phyloP scores from a whole-genome alignment of 257 asterid species.

The Ilex asprella region DNA sequence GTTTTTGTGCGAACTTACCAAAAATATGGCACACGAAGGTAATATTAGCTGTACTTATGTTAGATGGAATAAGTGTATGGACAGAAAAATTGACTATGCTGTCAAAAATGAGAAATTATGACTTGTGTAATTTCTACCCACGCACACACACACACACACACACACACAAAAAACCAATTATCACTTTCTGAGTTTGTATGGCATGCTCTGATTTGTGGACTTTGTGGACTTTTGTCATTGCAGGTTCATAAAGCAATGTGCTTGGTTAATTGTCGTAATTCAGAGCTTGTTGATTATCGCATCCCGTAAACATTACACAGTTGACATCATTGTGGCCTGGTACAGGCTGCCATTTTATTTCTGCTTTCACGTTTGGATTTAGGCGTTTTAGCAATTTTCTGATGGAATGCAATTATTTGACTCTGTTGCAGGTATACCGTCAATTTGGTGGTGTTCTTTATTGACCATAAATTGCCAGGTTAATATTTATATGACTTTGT shows the following conservation, averaged over 20 bases:
- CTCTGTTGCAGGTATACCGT: conserved; percentile 74
- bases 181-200: too few relatives aligned
- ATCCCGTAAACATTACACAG: conserved; percentile 92
- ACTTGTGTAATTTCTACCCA: too few relatives aligned
- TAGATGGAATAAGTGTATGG: too few relatives aligned
- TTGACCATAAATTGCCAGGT: conserved; percentile 91
- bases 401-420: background rate
- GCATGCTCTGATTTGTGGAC: too few relatives aligned
- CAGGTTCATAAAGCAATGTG: conserved; percentile 79
- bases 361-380: background rate
- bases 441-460: conserved; percentile 83
- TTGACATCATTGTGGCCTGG: conserved; percentile 96
- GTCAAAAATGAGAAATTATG: too few relatives aligned
- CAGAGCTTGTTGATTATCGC: conserved; percentile 93
- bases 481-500: background rate
- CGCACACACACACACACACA: too few relatives aligned
- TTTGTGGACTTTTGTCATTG: background rate
- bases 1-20: conserved; percentile 87
- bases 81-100: too few relatives aligned
- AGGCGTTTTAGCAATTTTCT: background rate
- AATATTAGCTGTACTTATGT: background rate
- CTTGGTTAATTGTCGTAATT: conserved; percentile 69
- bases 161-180: too few relatives aligned
- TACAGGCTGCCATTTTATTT: conserved; percentile 18
- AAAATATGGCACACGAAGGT: conserved; percentile 88